These are phyloP conservation scores for Eucalyptus cladocalyx DNA, from an alignment of 345 rosid species.

Conservation along the genomic window DNA sequence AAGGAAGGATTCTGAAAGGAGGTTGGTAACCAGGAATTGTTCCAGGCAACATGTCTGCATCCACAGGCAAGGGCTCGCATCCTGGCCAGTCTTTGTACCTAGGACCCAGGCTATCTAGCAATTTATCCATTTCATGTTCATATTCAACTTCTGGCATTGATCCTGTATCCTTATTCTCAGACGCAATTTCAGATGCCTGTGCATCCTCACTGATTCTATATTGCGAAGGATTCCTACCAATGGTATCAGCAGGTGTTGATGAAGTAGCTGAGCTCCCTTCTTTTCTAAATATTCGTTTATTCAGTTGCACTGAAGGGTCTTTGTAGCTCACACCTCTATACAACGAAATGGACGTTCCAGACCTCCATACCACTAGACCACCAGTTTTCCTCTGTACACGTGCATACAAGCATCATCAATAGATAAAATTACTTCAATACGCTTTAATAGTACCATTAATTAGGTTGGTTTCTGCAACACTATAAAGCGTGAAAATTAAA, in stretches of 20 bases:
- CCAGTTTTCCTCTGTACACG: conserved; percentile 78
- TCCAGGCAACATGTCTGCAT: conserved; percentile 91
- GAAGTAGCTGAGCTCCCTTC: conserved; percentile 13
- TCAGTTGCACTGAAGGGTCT: conserved; percentile 29
- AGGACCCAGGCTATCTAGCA: conserved; percentile 81
- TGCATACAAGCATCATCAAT: background rate
- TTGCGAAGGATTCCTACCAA: background rate
- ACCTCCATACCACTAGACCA: conserved; percentile 96
- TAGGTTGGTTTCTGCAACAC: background rate
- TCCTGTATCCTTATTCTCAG: conserved; percentile 11
- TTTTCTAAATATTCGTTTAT: conserved; percentile 35
- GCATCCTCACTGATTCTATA: conserved; percentile 5
- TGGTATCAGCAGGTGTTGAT: conserved; percentile 9
- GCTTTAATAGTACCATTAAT: background rate
- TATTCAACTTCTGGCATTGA: conserved; percentile 33
- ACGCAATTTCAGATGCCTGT: conserved; percentile 6
- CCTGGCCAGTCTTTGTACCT: conserved; percentile 88
- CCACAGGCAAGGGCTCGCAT: conserved; percentile 74
- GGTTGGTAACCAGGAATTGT: conserved; percentile 70
- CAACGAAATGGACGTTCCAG: conserved; percentile 67
- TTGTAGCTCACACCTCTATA: conserved; percentile 64
- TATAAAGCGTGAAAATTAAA: background rate
- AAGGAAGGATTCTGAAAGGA: conserved; percentile 84
- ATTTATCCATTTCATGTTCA: conserved; percentile 68
- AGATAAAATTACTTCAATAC: background rate